Percentiles rank a stretch among this genome's conserved stretches.
Conservation (phyloP, 1,284 basidiomycete species). For the Polyporus tsugae region DNA sequence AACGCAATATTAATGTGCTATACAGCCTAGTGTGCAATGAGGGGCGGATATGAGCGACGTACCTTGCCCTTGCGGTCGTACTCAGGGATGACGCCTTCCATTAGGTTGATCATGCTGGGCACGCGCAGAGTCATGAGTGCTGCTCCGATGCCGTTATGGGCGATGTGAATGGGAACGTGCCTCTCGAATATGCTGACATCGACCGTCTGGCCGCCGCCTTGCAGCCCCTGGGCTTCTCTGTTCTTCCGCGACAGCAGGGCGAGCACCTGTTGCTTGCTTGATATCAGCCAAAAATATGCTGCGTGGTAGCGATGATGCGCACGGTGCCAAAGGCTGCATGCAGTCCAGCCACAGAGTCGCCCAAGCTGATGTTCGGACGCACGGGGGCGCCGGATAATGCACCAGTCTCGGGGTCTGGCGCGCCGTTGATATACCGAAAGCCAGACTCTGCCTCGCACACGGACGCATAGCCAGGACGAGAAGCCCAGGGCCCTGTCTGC, state of each 20-base stretch:
- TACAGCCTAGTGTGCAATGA: background rate
- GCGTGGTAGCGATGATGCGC: slow-evolving; percentile 28
- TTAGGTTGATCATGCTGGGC: slow-evolving; percentile 72
- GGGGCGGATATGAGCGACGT: slow-evolving; percentile 1
- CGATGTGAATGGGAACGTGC: slow-evolving; percentile 41
- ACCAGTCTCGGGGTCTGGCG: slow-evolving; percentile 60
- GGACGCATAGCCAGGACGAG: slow-evolving; percentile 73
- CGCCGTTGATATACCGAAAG: slow-evolving; percentile 76
- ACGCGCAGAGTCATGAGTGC: background rate
- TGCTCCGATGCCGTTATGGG: slow-evolving; percentile 13
- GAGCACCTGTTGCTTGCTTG: slow-evolving; percentile 56
- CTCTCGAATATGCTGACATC: slow-evolving; percentile 80
- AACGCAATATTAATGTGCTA: background rate
- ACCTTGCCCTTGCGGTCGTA: slow-evolving; percentile 75
- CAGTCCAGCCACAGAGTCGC: slow-evolving; percentile 74
- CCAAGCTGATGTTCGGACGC: slow-evolving; percentile 74
- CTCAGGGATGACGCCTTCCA: slow-evolving; percentile 81
- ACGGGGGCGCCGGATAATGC: slow-evolving; percentile 67
- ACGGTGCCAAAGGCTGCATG: slow-evolving; percentile 80
- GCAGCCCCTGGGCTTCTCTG: slow-evolving; percentile 45
- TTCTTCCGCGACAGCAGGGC: slow-evolving; percentile 69
- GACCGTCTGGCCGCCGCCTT: slow-evolving; percentile 62
- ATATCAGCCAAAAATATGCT: background rate
- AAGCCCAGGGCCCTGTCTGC: slow-evolving; percentile 76
- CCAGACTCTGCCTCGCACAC: slow-evolving; percentile 80